Percentiles rank a stretch among this genome's conserved stretches.
phyloP scores from a whole-genome alignment of 768 basidiomycete species.

The Lentinula sp. region DNA sequence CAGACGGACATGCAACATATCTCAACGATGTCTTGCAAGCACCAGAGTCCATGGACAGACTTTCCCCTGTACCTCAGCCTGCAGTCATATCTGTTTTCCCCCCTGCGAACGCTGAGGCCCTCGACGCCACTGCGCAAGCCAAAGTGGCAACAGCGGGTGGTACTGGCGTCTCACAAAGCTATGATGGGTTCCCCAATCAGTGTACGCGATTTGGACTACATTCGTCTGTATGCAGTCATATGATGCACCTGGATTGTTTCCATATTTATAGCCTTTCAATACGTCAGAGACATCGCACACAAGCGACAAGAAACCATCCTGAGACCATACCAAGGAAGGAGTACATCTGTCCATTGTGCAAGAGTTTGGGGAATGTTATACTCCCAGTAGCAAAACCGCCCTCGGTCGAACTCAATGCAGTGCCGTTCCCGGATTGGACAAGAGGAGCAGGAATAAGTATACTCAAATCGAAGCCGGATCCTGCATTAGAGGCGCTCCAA shows the following conservation, averaged over 20 bases:
- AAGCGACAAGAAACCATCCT: slow-evolving; percentile 89
- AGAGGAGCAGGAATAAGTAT: slow-evolving; percentile 85
- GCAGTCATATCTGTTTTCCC: slow-evolving; percentile 34
- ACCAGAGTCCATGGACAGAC: slow-evolving; percentile 61
- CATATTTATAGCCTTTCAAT: slow-evolving; percentile 84
- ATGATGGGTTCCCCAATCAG: slow-evolving; percentile 67
- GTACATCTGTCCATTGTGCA: slow-evolving; percentile 95
- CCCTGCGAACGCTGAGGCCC: slow-evolving; percentile 42
- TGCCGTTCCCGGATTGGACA: slow-evolving; percentile 85
- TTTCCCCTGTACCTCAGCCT: slow-evolving; percentile 8
- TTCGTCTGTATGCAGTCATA: slow-evolving; percentile 86
- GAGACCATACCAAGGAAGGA: slow-evolving; percentile 92
- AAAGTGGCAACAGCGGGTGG: slow-evolving; percentile 18
- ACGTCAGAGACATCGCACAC: slow-evolving; percentile 79
- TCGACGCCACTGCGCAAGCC: slow-evolving; percentile 28
- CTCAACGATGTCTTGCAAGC: slow-evolving; percentile 70
- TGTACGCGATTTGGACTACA: slow-evolving; percentile 83
- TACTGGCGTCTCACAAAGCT: slow-evolving; percentile 34
- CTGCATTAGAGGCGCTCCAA: slow-evolving; percentile 64
- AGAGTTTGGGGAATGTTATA: slow-evolving; percentile 91
- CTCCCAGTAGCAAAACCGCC: slow-evolving; percentile 67
- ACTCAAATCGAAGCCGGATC: slow-evolving; percentile 76
- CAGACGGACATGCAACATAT: slow-evolving; percentile 56
- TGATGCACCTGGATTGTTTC: slow-evolving; percentile 97
- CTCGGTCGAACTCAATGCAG: slow-evolving; percentile 42